Conservation (phyloP, 2,329 filamentous ascomycete genomes). For the Claviceps africana region DNA sequence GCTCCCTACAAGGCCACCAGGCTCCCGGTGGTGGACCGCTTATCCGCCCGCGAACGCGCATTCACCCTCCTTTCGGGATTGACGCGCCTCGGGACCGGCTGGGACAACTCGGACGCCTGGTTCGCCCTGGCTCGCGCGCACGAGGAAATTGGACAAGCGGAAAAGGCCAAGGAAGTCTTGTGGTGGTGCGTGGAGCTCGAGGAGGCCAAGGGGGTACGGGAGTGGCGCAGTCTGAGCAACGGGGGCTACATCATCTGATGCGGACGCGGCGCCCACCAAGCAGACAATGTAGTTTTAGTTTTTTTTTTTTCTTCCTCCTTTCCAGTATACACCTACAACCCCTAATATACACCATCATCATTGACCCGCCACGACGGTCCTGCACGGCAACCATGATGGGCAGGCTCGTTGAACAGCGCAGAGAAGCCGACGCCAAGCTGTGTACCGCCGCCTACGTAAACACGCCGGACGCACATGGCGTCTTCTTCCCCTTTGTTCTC, state of each 20-base stretch:
- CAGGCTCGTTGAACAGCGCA: no score
- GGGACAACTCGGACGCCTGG: constrained; percentile 92
- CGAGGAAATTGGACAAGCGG: constrained; percentile 70
- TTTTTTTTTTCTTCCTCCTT: not conserved
- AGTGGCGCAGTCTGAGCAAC: constrained; percentile 58
- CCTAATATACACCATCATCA: not conserved
- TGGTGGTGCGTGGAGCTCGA: constrained; percentile 98
- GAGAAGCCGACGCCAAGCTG: no score
- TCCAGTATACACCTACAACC: not conserved
- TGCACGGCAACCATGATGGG: no score
- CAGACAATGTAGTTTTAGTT: not conserved
- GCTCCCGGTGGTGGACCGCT: constrained; percentile 60
- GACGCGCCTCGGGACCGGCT: constrained; percentile 73
- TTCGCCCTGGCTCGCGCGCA: constrained; percentile 75
- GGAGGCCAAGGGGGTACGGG: constrained; percentile 64
- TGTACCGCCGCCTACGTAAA: no score
- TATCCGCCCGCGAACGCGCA: constrained; percentile 82
- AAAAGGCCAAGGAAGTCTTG: constrained; percentile 81
- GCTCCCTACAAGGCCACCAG: constrained; percentile 43
- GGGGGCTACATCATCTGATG: constrained; percentile 45
- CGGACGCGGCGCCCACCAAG: not conserved
- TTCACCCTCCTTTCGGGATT: constrained; percentile 69
- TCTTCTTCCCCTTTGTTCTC: no score
- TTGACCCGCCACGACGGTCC: no score
- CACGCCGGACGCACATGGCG: no score